Percentiles rank a stretch among this genome's conserved stretches.
phyloP scores from a whole-genome alignment of 768 basidiomycete species.

The Cystobasidium tubakii region DNA sequence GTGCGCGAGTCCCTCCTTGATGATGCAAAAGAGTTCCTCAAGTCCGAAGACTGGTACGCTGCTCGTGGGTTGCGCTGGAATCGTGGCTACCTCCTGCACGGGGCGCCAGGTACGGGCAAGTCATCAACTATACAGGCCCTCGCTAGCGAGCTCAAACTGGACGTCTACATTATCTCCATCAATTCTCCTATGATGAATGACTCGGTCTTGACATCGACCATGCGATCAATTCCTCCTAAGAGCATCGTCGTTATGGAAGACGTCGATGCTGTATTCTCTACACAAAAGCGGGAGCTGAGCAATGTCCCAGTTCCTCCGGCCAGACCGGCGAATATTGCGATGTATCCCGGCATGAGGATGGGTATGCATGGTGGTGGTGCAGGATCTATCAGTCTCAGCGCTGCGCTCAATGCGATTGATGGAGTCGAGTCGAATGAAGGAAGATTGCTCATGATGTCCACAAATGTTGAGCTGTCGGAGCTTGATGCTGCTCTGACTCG shows the following conservation, averaged over 20 bases:
- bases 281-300: conserved; percentile 28
- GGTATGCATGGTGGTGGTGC: conserved; percentile 4
- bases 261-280: conserved; percentile 22
- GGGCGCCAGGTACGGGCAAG: conserved; percentile 13
- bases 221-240: conserved; percentile 13
- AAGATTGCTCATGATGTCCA: conserved; percentile 19
- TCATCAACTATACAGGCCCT: conserved; percentile 20
- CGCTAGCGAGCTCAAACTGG: conserved; percentile 29
- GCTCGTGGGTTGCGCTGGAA: conserved; percentile 19
- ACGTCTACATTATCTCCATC: conserved; percentile 27
- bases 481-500: conserved; percentile 24
- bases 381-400: background rate
- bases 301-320: background rate
- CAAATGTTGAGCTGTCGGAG: conserved; percentile 9
- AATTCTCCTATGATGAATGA: conserved; percentile 34
- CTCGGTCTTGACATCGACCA: background rate
- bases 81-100: conserved; percentile 25
- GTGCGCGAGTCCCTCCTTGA: background rate
- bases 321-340: background rate
- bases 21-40: conserved; percentile 22
- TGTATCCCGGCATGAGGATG: conserved; percentile 18
- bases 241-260: conserved; percentile 27
- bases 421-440: conserved; percentile 19
- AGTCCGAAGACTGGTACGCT: conserved; percentile 19
- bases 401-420: conserved; percentile 25